Base-by-base conservation (phyloP, 257 asterid species). In the Pogostemon cablin region DNA sequence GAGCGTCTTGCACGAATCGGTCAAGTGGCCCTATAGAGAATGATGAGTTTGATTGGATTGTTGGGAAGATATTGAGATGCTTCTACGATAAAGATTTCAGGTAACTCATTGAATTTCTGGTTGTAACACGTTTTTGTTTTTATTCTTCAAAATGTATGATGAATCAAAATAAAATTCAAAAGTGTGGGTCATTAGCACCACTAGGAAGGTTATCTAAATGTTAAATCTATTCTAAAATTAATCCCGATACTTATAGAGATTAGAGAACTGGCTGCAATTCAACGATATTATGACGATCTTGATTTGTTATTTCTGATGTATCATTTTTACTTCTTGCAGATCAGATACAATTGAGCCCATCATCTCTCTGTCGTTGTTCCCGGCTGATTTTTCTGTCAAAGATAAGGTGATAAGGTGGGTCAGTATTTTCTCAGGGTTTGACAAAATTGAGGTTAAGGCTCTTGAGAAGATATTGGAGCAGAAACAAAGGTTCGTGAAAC, bases 41-140 rank as follows among this genome's bases (percentile, higher is more conserved):
- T 71, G 85, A 68, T 56, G 91, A 79, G 52, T 92, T 88, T 84
- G 97, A 87, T 75, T 92, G 98, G 97, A 88, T 95, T 74, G 89
- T 90, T 50, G 95, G 98, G 74, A 95, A 84, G 84, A 82, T 95
- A 67, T 79, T 92, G 79, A 90, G 98, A 82, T 90, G 99, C 78
- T 90, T 88, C 75, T 95, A 95, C 77, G 99, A 95, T 80, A 92
- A 95, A 86, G 99, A 95, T 87, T 88, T 95, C 87, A 88, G 99
- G 99, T 90, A 88, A 68, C 65, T 53, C 56, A 15, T 68, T 50
- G 65, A 40, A 49, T 68, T 67, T 77, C 20, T 69, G 48, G 56
- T 44, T 74, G 73, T 25, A 25, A 69, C 53, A 17, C 44, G 37
- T 55, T 56, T 60, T 37, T 39, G 25, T 61, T 39, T 67, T 65